These are phyloP conservation scores for Sclerotinia sclerotiorum DNA, from an alignment of 2,329 filamentous ascomycete species.

Conservation along the genomic window DNA sequence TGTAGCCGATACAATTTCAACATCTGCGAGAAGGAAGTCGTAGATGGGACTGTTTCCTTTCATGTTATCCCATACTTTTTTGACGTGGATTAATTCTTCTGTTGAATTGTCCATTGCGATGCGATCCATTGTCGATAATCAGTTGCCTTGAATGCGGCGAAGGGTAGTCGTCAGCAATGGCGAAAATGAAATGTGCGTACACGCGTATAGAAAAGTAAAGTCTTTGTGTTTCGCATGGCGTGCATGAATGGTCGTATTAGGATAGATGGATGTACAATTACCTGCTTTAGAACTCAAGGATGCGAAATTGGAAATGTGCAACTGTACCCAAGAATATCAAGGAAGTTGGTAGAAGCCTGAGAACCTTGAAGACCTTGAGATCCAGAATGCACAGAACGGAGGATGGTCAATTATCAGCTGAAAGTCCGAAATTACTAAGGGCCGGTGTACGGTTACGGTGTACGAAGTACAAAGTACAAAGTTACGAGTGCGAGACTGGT, in stretches of 20 bases:
- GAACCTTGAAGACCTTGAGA: background rate
- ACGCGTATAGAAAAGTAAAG: background rate
- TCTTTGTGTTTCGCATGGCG: background rate
- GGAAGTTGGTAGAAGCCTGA: background rate
- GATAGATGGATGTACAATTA: background rate
- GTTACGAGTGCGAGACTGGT: background rate
- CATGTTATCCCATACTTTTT: slow-evolving; percentile 37
- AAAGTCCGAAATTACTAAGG: background rate
- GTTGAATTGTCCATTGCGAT: slow-evolving; percentile 28
- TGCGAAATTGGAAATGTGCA: background rate
- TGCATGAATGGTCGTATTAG: background rate
- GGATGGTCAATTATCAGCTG: background rate
- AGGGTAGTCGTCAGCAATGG: slow-evolving; percentile 28
- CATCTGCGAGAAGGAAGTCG: slow-evolving; percentile 50
- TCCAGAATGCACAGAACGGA: background rate
- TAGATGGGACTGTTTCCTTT: slow-evolving; percentile 52
- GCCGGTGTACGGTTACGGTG: background rate
- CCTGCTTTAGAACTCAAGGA: background rate
- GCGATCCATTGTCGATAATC: background rate
- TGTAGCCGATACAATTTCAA: slow-evolving; percentile 47
- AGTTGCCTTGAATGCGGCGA: slow-evolving; percentile 16
- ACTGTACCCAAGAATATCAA: background rate
- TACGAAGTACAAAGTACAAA: background rate
- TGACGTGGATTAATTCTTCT: slow-evolving; percentile 35
- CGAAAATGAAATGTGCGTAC: slow-evolving; percentile 16